Conservation (phyloP, 345 rosid genomes). For the Kernera saxatilis region DNA sequence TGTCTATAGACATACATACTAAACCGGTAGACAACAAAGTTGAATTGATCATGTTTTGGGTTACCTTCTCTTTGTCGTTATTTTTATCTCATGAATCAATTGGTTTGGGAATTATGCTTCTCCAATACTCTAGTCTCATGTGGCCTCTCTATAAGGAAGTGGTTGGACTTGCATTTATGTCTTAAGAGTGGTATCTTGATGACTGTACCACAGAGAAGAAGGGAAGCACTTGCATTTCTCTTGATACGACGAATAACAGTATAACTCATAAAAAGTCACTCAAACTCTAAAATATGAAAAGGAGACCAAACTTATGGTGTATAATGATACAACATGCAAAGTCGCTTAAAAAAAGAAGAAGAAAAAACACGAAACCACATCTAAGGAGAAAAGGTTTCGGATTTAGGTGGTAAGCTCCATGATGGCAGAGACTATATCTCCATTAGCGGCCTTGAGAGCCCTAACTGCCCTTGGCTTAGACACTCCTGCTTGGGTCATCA, state of each 20-base stretch:
- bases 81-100: not conserved
- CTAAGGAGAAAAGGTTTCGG: not conserved
- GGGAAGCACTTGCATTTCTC: not conserved
- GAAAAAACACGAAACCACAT: not conserved
- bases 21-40: not conserved
- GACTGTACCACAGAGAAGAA: not conserved
- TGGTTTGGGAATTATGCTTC: not conserved
- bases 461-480: slow-evolving; percentile 63
- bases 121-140: not conserved
- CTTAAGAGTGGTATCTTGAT: not conserved
- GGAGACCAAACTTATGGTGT: not conserved
- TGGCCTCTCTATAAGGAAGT: not conserved
- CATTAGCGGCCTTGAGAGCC: slow-evolving; percentile 69
- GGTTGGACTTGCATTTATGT: not conserved
- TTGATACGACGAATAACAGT: not conserved
- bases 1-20: not conserved
- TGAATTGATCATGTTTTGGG: not conserved
- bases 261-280: not conserved
- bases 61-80: slow-evolving; percentile 1
- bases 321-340: slow-evolving; percentile 16
- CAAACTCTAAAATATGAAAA: not conserved
- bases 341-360: not conserved
- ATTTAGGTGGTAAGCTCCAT: slow-evolving; percentile 80
- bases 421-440: slow-evolving; percentile 82
- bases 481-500: slow-evolving; percentile 93